Conservation (phyloP, 331 rosid species). For the Phaseolus coccineus region DNA sequence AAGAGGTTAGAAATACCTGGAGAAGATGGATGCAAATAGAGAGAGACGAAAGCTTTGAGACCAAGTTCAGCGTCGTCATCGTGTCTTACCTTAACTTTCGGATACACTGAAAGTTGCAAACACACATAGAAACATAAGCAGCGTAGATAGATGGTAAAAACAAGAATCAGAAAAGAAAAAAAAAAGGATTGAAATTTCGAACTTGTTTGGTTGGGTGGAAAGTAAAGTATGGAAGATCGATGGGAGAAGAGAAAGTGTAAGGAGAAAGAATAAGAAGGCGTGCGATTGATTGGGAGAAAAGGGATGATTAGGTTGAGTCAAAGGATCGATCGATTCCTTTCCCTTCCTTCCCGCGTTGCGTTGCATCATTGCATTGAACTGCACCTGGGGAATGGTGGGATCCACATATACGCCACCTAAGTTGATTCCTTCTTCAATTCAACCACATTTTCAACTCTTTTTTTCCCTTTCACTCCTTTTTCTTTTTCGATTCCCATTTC, state of each 20-base stretch:
- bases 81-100: constrained; percentile 79
- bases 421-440: background rate
- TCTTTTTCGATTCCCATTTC: background rate
- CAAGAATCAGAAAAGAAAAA: background rate
- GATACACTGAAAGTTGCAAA: constrained; percentile 59
- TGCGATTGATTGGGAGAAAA: background rate
- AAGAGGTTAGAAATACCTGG: constrained; percentile 55
- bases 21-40: constrained; percentile 50
- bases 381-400: background rate
- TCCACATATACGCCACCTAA: background rate
- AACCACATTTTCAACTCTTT: constrained; percentile 6
- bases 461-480: background rate
- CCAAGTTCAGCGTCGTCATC: constrained; percentile 51
- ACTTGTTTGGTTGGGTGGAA: background rate
- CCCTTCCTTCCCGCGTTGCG: constrained; percentile 4
- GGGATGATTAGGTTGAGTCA: background rate
- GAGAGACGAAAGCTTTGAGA: constrained; percentile 53
- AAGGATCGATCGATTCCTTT: constrained; percentile 4
- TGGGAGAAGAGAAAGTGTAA: background rate
- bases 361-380: too few species aligned
- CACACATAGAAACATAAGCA: background rate
- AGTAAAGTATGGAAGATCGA: background rate
- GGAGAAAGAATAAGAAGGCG: background rate
- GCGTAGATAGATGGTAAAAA: background rate
- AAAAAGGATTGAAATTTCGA: background rate